Evolutionary conservation across 345 rosid species (phyloP).

Genomic region (Atalantia buxifolia): DNA sequence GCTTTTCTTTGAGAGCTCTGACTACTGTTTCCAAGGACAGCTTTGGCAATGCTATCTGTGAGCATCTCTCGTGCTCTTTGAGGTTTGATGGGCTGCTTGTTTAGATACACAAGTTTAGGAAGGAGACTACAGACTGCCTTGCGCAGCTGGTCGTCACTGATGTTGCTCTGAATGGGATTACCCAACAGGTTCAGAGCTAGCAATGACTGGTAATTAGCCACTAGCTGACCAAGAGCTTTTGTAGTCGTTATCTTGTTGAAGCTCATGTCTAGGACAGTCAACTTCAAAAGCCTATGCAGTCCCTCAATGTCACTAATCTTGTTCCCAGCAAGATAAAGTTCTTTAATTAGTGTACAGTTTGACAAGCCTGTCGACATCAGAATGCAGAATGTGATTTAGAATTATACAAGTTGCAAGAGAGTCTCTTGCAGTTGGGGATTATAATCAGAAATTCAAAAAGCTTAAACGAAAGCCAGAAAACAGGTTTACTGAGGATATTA

Average conservation of each 20-base stretch:
- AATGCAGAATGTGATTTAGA: slow-evolving; percentile 4
- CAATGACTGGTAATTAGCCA: slow-evolving; percentile 78
- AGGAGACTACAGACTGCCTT: slow-evolving; percentile 73
- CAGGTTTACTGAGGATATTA: slow-evolving; percentile 20
- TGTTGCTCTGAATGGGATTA: slow-evolving; percentile 74
- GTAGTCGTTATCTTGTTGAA: slow-evolving; percentile 92
- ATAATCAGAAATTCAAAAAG: neutral
- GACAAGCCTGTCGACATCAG: slow-evolving; percentile 58
- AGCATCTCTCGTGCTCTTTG: slow-evolving; percentile 68
- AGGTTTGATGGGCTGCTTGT: slow-evolving; percentile 79
- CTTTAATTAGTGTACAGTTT: slow-evolving; percentile 78
- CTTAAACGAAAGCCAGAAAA: neutral
- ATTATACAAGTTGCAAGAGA: neutral
- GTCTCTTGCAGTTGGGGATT: neutral
- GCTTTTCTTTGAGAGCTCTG: slow-evolving; percentile 38
- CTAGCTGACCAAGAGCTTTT: slow-evolving; percentile 85
- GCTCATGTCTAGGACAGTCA: slow-evolving; percentile 80
- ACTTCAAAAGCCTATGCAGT: slow-evolving; percentile 82
- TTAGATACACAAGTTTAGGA: slow-evolving; percentile 72
- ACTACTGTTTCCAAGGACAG: slow-evolving; percentile 56
- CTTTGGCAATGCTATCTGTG: slow-evolving; percentile 73
- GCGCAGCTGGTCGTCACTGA: slow-evolving; percentile 75
- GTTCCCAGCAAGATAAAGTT: slow-evolving; percentile 86
- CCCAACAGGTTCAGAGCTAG: slow-evolving; percentile 79
- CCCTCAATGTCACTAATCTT: slow-evolving; percentile 87